A percentile compares a stretch with the other conserved stretches of the same genome.
phyloP scores from a whole-genome alignment of 441 rosid genomes.

The Theobroma grandiflorum region DNA sequence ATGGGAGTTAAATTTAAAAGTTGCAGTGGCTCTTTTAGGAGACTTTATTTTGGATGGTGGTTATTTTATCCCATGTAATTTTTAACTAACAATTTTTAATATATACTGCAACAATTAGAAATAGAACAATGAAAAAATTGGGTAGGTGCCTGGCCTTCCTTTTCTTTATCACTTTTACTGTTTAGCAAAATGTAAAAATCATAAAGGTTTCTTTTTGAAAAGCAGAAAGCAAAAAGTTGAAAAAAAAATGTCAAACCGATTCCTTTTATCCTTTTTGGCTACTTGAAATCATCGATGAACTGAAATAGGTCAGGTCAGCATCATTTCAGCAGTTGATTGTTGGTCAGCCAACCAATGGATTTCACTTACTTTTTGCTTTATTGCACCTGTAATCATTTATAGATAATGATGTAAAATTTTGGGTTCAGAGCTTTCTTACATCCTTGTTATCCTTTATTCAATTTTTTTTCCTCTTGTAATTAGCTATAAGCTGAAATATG shows the following conservation, averaged over 20 bases:
- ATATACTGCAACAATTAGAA: slow-evolving; percentile 16
- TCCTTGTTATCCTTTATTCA: background rate
- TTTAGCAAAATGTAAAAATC: background rate
- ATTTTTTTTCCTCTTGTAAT: background rate
- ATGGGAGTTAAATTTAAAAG: slow-evolving; percentile 15
- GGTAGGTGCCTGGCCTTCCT: background rate
- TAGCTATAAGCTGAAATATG: slow-evolving; percentile 16
- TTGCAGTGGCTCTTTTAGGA: slow-evolving; percentile 1
- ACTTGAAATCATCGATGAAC: background rate
- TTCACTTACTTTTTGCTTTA: background rate
- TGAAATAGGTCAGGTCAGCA: background rate
- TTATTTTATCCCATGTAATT: background rate
- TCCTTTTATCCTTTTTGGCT: slow-evolving; percentile 14
- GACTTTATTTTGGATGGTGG: background rate
- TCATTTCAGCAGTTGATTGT: slow-evolving; percentile 5
- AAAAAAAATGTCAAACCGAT: background rate
- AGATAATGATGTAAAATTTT: background rate
- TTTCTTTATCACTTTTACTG: background rate
- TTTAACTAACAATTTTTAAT: slow-evolving; percentile 1
- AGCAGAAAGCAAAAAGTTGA: background rate
- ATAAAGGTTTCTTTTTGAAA: background rate
- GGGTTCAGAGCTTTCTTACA: slow-evolving; percentile 1
- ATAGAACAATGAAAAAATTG: background rate
- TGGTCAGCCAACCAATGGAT: slow-evolving; percentile 5
- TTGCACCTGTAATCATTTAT: background rate